Evolutionary conservation across 2,329 filamentous ascomycete genomes (phyloP).

Genomic region (Talaromyces marneffei): DNA sequence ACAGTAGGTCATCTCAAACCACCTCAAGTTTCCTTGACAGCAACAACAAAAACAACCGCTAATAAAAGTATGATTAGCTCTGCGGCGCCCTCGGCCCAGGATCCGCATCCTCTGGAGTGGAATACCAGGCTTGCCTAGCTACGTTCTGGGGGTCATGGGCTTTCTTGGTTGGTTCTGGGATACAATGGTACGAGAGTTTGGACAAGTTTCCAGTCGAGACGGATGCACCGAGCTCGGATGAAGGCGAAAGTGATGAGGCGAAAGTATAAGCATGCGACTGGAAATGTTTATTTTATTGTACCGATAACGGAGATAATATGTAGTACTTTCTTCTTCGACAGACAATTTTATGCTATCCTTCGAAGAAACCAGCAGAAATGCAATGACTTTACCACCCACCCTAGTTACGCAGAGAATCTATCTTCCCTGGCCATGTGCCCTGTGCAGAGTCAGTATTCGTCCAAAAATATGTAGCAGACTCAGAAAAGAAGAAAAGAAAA

Average conservation of each 20-base stretch:
- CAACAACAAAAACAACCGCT: neutral
- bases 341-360: neutral
- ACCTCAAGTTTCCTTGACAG: neutral
- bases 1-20: conserved; percentile 38
- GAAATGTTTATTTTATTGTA: neutral
- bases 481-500: neutral
- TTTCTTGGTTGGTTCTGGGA: conserved; percentile 41
- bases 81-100: conserved; percentile 54
- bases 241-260: neutral
- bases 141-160: conserved; percentile 40
- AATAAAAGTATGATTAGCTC: conserved; percentile 24
- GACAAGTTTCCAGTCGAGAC: conserved; percentile 44
- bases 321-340: neutral
- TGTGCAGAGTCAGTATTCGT: neutral
- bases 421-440: conserved; percentile 7
- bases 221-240: neutral
- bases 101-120: conserved; percentile 34
- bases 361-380: neutral
- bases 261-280: neutral
- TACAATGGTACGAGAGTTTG: conserved; percentile 48
- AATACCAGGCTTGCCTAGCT: conserved; percentile 47
- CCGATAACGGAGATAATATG: neutral
- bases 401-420: neutral
- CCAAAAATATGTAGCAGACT: no score
- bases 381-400: no score